These are phyloP conservation scores for Penicillium daleae DNA, from an alignment of 495 filamentous ascomycete species.

Conservation along the genomic window DNA sequence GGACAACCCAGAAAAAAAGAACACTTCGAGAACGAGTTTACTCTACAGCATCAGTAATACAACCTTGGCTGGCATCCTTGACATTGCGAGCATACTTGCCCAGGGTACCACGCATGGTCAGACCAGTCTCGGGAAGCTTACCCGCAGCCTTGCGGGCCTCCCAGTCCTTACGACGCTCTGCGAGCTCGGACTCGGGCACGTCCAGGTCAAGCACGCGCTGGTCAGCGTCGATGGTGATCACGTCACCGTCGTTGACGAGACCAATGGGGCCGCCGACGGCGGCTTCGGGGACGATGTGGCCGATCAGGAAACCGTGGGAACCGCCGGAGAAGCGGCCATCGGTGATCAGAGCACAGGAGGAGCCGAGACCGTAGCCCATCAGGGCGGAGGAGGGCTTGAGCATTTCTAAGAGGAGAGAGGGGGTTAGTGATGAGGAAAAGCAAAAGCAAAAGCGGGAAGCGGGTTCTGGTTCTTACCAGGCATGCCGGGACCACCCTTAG, in stretches of 20 bases:
- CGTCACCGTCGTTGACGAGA: constrained; percentile 58
- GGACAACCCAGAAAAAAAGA: not conserved
- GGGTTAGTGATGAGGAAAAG: not conserved
- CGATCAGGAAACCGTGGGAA: constrained; percentile 59
- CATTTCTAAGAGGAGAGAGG: constrained; percentile 69
- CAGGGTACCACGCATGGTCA: constrained; percentile 72
- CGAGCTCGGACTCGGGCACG: constrained; percentile 61
- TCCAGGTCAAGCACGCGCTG: constrained; percentile 54
- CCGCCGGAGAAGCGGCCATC: constrained; percentile 54
- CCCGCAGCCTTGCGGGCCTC: constrained; percentile 42
- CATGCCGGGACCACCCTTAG: constrained; percentile 96
- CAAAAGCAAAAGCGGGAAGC: too few relatives aligned
- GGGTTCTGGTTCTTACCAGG: constrained; percentile 57
- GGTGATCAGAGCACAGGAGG: constrained; percentile 58
- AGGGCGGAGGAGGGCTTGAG: constrained; percentile 84
- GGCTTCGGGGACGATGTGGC: constrained; percentile 60
- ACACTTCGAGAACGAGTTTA: constrained; percentile 24
- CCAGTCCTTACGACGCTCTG: constrained; percentile 66
- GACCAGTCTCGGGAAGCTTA: constrained; percentile 39
- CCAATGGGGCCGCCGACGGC: constrained; percentile 61
- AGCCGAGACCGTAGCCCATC: constrained; percentile 84
- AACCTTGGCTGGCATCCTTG: constrained; percentile 70
- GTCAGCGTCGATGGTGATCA: constrained; percentile 58
- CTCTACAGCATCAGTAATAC: constrained; percentile 51
- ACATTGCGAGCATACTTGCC: constrained; percentile 85